Base-by-base conservation (phyloP, 129 eudicot genomes). In the Artemisia tridentata region DNA sequence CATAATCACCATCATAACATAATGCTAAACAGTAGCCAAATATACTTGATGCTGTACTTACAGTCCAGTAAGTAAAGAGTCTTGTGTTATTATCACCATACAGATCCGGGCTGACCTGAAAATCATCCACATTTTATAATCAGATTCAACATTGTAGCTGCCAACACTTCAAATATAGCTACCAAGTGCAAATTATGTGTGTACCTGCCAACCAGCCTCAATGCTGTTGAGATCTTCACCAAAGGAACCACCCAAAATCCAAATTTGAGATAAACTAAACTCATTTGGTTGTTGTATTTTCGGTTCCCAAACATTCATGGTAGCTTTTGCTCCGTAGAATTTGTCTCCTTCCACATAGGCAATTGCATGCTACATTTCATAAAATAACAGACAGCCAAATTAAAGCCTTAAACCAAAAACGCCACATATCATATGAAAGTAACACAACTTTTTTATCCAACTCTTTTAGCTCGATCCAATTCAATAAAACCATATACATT, bases 161-260 rank as follows among this genome's bases (percentile, higher is more conserved):
- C 12, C 25, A 14, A 38, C 45, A 38, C 45, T 6, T 38, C 9
- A 12, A 13, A 51, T 12, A 16, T 51, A 6, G 13, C 38, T 57
- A 57, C 11, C 34, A 16, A 56, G 23, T 21, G 13, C 18, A 59
- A 45, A 59, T 29, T 31, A 21, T 68, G 29, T 31, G 56, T 14
- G 19, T 75, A 92, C 98, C 95, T 89, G 96, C 98, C 98, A 92
- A 71, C 98, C 98, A 64, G 98, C 96, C 86, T 92, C 96, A 62
- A 92, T 92, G 84, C 98, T 89, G 81, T 92, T 92, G 46, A 92
- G 96, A 82, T 92, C 96, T 80, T 86, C 86, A 75, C 96, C 98
- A 74, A 92, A 92, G 60, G 96, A 92, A 81, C 98, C 98, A 67
- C 98, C 95, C 61, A 87, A 75, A 23, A 92, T 72, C 96, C 98